Evolutionary conservation across 1,284 basidiomycete species (phyloP), one percentile per base, ranked within the genome.

Genomic region (Malassezia dermatis): DNA sequence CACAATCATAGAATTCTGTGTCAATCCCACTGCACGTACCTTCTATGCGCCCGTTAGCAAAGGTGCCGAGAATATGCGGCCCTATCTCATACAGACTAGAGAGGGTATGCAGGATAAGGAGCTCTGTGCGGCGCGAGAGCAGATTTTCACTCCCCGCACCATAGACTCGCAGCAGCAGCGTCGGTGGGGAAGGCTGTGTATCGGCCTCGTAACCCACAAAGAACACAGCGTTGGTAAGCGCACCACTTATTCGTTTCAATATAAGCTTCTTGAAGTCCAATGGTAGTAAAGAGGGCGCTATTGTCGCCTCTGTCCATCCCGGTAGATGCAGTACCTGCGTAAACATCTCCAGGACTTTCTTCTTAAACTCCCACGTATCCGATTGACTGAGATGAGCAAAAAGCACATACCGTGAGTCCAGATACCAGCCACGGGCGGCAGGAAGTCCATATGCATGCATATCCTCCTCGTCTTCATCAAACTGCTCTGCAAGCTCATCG

Each of bases 381-480:
- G 65, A 37, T 35, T 61, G 48, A n/a, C 60, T 62, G 43, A 13
- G 19, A 23, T 49, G 11, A 44, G 50, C 23, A 12, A 12, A 15
- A 12, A 15, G 19, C 12, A 53, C 59, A 35, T 42, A 60, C 41
- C 68, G 60, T 17, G 63, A 61, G 31, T 70, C 64, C 30, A 71
- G 58, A 13, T 58, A 49, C 63, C 62, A 70, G 8, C 67, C 67
- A 28, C 69, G 60, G 3, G 71, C 71, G 1, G 69, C 69, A 1
- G 71, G 71, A 3, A 73, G 60, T 8, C 71, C 71, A 19, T 62
- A 60, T n/a, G 71, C 71, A 26, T 73, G 71, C 69, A 73, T 71
- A 48, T 73, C 71, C 17, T 71, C 69, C 45, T 71, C 71, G 30
- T 68, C 63, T 17, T 63, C 67, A 49, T 71, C 69, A 15, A 63